Base-by-base conservation (phyloP, 1,139 yeast species). In the Geotrichum cucujoidarum region DNA sequence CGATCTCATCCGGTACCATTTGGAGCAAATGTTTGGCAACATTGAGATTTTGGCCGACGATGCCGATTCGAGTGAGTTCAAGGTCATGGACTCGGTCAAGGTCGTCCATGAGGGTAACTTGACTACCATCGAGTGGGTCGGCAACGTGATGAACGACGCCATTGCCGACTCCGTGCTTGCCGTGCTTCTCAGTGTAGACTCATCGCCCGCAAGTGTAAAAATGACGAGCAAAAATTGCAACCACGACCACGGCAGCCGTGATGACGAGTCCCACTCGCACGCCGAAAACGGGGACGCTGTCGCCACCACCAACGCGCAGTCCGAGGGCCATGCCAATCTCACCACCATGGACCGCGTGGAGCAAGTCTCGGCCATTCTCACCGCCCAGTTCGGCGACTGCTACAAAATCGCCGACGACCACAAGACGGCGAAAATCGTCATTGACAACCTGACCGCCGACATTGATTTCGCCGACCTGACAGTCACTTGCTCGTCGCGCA, bases 111-210 rank as follows among this genome's bases (percentile, higher is more conserved):
- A 53, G 21, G 63, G 61, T 14, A 59, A 60, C 43, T 52, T 58
- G 40, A 56, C 63, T 16, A 75, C 81, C 0, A 81, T 92, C 20
- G 95, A 88, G 64, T 92, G 99, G 99, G 78, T 81, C 22, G 92
- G 95, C 56, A 94, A 90, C 54, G 74, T 87, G 48, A 79, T 89
- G 72, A 90, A 88, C 48, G 98, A 92, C 60, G 84, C 97, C 0
- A 78, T 92, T 57, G 98, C 98, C 0, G 99, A 92, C 62, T 83
- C 97, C 38, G 87, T 89, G 2, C 77, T 94, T 52, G 96, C 97
- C 0, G 88, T 92, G 39, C 69, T 92, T 32, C 76, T 92, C 64
- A 86, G 95, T 38, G 94, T 92, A 38, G 98, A 92, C 62, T 83
- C 96, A 0, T 83, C 96, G 0, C 97, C 97, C 2, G 95, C 96